Percentiles rank a stretch among this genome's conserved stretches.
phyloP scores from a whole-genome alignment of 2,329 filamentous ascomycete species.

The Botryotinia calthae region DNA sequence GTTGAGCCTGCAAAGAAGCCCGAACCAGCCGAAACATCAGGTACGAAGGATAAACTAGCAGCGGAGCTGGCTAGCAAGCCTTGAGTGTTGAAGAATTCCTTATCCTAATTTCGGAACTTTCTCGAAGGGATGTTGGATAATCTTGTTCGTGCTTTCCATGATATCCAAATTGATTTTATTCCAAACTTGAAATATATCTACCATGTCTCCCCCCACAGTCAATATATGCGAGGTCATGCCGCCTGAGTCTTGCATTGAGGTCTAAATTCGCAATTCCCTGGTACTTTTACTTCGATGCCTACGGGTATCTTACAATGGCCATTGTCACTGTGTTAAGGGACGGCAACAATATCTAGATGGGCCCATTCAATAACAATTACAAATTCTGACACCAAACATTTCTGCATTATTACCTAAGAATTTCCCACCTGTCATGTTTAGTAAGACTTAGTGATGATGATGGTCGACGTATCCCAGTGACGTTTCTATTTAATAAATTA shows the following conservation, averaged over 20 bases:
- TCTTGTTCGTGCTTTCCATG: not conserved
- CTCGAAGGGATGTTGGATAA: not conserved
- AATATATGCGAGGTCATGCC: not conserved
- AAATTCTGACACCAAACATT: not conserved
- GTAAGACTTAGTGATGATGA: not conserved
- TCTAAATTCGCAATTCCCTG: not conserved
- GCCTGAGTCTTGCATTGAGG: not conserved
- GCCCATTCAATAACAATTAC: not conserved
- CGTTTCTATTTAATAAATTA: not conserved
- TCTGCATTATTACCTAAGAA: not conserved
- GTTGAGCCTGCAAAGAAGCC: conserved; percentile 35
- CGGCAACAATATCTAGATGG: not conserved
- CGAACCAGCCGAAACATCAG: conserved; percentile 35
- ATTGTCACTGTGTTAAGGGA: not conserved
- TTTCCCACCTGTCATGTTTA: not conserved
- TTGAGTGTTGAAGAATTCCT: conserved; percentile 13
- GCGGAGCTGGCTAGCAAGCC: conserved; percentile 34
- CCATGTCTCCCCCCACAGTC: not conserved
- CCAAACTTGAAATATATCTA: not conserved
- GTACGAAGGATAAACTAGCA: conserved; percentile 37
- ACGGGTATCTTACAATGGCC: not conserved
- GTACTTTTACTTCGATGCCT: not conserved
- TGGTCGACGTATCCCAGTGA: not conserved
- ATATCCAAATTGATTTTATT: conserved; percentile 5
- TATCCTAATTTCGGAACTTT: not conserved